Conservation (phyloP, 257 asterid genomes). For the Thymus quinquecostatus region DNA sequence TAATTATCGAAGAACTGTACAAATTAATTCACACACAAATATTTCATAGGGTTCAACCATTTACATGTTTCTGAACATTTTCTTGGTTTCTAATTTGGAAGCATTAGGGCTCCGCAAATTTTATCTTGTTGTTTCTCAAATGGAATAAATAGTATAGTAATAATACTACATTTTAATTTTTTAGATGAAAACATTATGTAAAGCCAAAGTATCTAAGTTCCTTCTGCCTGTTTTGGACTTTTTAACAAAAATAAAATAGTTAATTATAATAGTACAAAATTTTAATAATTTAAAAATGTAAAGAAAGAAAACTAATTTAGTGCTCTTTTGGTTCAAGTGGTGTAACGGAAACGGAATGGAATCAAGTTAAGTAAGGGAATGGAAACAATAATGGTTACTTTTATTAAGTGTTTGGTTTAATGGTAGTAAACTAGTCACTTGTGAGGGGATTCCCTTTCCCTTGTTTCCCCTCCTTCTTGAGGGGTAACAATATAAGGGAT, state of each 20-base stretch:
- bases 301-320: background rate
- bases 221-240: background rate
- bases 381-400: too few species aligned
- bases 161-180: background rate
- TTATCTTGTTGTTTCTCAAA: background rate
- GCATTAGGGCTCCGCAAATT: slow-evolving; percentile 36
- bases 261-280: background rate
- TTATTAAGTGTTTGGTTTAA: too few species aligned
- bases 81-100: slow-evolving; percentile 30
- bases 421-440: too few species aligned
- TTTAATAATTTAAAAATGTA: background rate
- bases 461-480: too few species aligned
- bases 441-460: too few species aligned
- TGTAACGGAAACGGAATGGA: too few species aligned
- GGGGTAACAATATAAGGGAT: too few species aligned
- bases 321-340: too few species aligned
- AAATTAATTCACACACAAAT: too few species aligned
- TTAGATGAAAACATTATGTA: background rate
- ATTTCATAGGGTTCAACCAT: background rate
- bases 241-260: background rate
- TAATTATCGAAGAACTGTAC: too few species aligned
- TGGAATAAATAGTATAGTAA: too few species aligned
- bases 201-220: background rate
- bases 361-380: too few species aligned
- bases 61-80: slow-evolving; percentile 24